Percentiles rank a stretch among this genome's conserved stretches.
phyloP scores from a whole-genome alignment of 306 rosid species.

The Echinosophora koreensis region DNA sequence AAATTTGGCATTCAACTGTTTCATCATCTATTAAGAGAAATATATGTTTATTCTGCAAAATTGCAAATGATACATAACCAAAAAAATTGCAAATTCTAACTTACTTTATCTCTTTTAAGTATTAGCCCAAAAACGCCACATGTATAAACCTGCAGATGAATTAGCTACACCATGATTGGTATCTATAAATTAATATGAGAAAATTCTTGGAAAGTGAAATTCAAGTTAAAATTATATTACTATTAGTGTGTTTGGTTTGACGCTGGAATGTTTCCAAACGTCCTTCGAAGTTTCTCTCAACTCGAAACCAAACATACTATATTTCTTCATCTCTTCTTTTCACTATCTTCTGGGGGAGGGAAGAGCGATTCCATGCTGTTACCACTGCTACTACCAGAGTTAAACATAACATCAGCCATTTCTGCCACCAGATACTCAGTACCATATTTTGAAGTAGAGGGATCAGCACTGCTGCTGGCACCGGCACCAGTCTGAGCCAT shows the following conservation, averaged over 20 bases:
- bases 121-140: not conserved
- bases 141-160: not conserved
- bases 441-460: slow-evolving; percentile 45
- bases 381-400: slow-evolving; percentile 62
- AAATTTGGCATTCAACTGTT: not conserved
- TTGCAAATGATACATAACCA: not conserved
- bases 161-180: too few relatives aligned
- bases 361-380: slow-evolving; percentile 73
- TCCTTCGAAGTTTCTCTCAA: too few relatives aligned
- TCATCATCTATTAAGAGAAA: not conserved
- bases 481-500: not conserved
- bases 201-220: not conserved
- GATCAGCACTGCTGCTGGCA: slow-evolving; percentile 30
- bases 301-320: too few relatives aligned
- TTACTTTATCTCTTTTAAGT: not conserved
- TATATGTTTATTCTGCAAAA: slow-evolving; percentile 33
- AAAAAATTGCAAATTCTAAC: not conserved
- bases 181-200: not conserved
- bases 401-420: slow-evolving; percentile 76
- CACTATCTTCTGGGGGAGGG: slow-evolving; percentile 45
- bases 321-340: slow-evolving; percentile 47
- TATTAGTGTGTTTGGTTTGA: not conserved
- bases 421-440: slow-evolving; percentile 57
- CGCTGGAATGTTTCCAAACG: too few relatives aligned
- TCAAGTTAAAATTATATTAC: not conserved